Evolutionary conservation across 352 stramenopile genomes (phyloP).

Genomic region (Phytophthora cactorum): DNA sequence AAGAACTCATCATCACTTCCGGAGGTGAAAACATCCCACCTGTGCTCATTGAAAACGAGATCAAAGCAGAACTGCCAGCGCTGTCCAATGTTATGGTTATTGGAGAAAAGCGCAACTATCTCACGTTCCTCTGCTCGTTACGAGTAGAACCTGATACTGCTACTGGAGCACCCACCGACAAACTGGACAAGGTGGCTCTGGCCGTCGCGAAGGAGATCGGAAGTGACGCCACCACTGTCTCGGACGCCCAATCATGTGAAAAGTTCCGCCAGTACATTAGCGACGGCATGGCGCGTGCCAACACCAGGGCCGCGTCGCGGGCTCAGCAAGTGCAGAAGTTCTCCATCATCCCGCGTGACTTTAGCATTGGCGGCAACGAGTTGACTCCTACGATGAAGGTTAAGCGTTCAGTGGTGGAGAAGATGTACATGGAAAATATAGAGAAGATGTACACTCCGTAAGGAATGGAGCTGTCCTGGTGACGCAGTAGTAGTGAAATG

Average conservation of each 20-base stretch:
- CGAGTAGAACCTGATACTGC: constrained; percentile 66
- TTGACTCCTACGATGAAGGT: constrained; percentile 95
- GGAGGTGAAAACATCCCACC: constrained; percentile 93
- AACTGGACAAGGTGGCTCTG: constrained; percentile 74
- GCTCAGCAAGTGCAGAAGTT: constrained; percentile 82
- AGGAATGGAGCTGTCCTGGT: background rate
- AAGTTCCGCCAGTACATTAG: constrained; percentile 82
- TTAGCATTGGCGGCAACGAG: constrained; percentile 84
- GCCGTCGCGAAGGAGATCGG: constrained; percentile 62
- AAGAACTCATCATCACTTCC: constrained; percentile 94
- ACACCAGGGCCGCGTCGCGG: constrained; percentile 50
- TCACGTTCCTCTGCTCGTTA: constrained; percentile 87
- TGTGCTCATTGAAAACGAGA: constrained; percentile 84
- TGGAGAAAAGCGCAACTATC: constrained; percentile 90
- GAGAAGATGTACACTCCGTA: constrained; percentile 36
- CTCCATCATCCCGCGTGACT: constrained; percentile 66
- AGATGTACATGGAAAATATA: constrained; percentile 90
- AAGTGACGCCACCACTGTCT: constrained; percentile 65
- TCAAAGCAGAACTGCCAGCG: constrained; percentile 80
- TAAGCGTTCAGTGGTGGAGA: constrained; percentile 87
- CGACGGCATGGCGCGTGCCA: constrained; percentile 63
- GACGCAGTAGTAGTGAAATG: background rate
- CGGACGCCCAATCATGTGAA: constrained; percentile 60
- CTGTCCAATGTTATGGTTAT: constrained; percentile 91
- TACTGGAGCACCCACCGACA: constrained; percentile 55